phyloP scores from a whole-genome alignment of 2,329 filamentous ascomycete species.

The Stemphylium vesicarium region DNA sequence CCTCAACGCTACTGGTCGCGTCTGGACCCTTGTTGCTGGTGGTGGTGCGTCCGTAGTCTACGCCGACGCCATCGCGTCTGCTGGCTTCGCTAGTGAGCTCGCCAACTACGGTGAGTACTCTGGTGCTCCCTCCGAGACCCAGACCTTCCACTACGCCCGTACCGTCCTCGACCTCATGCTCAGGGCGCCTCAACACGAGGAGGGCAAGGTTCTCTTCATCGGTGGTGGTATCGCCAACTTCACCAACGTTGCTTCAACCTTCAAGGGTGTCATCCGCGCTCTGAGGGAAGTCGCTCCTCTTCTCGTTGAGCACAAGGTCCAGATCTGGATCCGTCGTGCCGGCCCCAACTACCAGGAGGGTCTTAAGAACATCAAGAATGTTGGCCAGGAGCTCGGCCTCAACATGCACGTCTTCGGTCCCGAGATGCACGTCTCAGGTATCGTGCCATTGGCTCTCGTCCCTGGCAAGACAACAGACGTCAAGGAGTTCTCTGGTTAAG shows the following conservation, averaged over 20 bases:
- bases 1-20: conserved; percentile 86
- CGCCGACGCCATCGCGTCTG: conserved; percentile 95
- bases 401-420: conserved; percentile 91
- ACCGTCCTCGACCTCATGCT: conserved; percentile 98
- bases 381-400: conserved; percentile 90
- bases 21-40: conserved; percentile 98
- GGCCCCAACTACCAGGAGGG: conserved; percentile 99
- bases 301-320: conserved; percentile 93
- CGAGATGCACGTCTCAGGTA: conserved; percentile 90
- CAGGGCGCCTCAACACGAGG: conserved; percentile 78
- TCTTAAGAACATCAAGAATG: conserved; percentile 99
- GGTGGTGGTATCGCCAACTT: conserved; percentile 99
- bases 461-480: conserved; percentile 65
- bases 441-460: conserved; percentile 86
- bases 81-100: conserved; percentile 92
- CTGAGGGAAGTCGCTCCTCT: conserved; percentile 86
- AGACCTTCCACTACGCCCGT: conserved; percentile 98
- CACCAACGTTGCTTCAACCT: conserved; percentile 98
- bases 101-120: conserved; percentile 99
- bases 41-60: conserved; percentile 99
- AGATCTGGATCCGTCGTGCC: conserved; percentile 92
- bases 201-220: conserved; percentile 99
- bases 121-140: conserved; percentile 96
- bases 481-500: conserved; percentile 65
- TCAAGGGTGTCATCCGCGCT: conserved; percentile 99